Evolutionary conservation across 495 filamentous ascomycete species (phyloP), one percentile per base, ranked within the genome.

Genomic region (Aspergillus olivimuriae): DNA sequence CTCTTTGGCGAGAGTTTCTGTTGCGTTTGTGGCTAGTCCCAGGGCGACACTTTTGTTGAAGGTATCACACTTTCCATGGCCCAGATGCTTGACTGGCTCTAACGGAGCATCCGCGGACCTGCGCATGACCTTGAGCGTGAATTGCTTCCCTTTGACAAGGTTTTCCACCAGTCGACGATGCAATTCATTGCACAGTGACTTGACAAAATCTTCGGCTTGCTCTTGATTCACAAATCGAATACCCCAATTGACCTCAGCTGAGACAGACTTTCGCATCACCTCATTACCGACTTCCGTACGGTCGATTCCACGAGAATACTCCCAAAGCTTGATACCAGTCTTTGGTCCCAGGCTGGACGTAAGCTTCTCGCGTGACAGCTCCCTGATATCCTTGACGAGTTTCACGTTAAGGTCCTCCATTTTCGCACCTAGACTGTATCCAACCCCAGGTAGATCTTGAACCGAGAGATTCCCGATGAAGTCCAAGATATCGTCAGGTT

Each of bases 221-320:
- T 77, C 78, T 46, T 95, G 87, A 35, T 76, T 92, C 42, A 87
- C 80, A 53, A 98, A 98, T 21, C 92, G 81, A 40, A 98, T 92
- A 2, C 92, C 92, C 94, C 94, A 98, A 53, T 95, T 98, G 45
- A 98, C 87, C 47, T 97, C 90, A 0, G 90, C 91, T 1, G 90
- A 95, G 10, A 97, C 86, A 0, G 90, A 95, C 57, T 96, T 95
- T 24, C 92, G 78, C 10, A 77, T 56, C 0, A 77, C 72, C 57
- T 89, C 83, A 34, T 89, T 84, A 23, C 92, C 92, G 20, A 97
- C 87, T 61, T 94, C 90, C 0, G 80, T 72, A 33, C 75, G 71
- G 61, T 98, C 94, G 41, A 97, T 87, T 1, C 92, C 92, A 11
- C 89, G 80, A 20, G 91, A 76, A 55, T 94, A 95, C 41, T 95